A percentile compares a stretch with the other conserved stretches of the same genome.
phyloP scores from a whole-genome alignment of 2,329 filamentous ascomycete genomes.

The Eurotiales sp. region DNA sequence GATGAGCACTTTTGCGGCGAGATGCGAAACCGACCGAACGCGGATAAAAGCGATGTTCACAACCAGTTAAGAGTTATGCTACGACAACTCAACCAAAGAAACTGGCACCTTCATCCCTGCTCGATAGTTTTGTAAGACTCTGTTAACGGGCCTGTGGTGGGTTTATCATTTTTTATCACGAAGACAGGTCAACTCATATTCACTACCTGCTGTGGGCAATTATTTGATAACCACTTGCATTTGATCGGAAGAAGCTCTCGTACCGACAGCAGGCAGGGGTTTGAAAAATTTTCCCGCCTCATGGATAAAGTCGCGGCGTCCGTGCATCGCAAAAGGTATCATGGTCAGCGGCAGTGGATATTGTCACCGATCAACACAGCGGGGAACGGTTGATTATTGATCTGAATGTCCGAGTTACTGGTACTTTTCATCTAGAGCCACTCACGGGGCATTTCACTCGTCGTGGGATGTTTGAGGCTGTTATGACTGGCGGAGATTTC shows the following conservation, averaged over 20 bases:
- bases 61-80: neutral
- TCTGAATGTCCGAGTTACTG: neutral
- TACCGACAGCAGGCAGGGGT: neutral
- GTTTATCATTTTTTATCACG: neutral
- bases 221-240: neutral
- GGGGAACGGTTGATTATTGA: neutral
- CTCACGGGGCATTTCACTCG: neutral
- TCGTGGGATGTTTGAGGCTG: neutral
- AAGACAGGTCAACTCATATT: neutral
- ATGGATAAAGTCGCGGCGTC: neutral
- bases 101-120: neutral
- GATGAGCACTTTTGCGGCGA: neutral
- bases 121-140: neutral
- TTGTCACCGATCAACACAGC: neutral
- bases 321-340: neutral
- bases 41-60: neutral
- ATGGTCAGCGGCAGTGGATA: neutral
- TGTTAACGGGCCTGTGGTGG: neutral
- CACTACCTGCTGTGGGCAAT: neutral
- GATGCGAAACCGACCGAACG: neutral
- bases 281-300: neutral
- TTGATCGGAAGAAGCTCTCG: neutral
- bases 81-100: neutral
- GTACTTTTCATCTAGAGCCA: neutral
- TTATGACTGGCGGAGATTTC: neutral